A percentile compares a stretch with the other conserved stretches of the same genome.
These are phyloP conservation scores for Apiotrichum domesticum DNA, from an alignment of 1,284 basidiomycete genomes.

Conservation along the genomic window DNA sequence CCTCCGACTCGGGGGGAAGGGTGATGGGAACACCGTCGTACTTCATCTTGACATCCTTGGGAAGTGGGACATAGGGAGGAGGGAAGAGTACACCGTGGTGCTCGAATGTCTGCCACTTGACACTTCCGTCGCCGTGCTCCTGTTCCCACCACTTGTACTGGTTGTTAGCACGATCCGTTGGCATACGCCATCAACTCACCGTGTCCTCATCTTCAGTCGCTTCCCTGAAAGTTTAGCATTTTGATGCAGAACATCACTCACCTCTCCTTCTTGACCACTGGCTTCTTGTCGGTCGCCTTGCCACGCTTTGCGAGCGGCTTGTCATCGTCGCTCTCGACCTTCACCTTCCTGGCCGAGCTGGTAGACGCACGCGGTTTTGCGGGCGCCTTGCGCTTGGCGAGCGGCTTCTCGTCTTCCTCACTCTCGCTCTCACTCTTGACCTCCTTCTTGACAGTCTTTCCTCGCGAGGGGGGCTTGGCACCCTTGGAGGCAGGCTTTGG, in stretches of 20 bases:
- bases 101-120: conserved; percentile 88
- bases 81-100: conserved; percentile 96
- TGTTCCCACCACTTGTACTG: conserved; percentile 64
- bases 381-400: conserved; percentile 12
- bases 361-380: conserved; percentile 13
- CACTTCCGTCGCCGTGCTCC: conserved; percentile 60
- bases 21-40: conserved; percentile 81
- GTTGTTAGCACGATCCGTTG: background rate
- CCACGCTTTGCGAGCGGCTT: conserved; percentile 48
- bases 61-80: conserved; percentile 83
- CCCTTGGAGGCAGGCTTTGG: conserved; percentile 17
- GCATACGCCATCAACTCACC: background rate
- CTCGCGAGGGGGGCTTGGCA: conserved; percentile 24
- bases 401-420: conserved; percentile 15
- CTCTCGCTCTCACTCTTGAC: background rate
- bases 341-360: conserved; percentile 36
- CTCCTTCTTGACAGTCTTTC: conserved; percentile 3
- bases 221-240: too few relatives aligned
- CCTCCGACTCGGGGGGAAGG: conserved; percentile 81
- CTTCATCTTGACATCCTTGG: conserved; percentile 82
- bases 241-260: background rate
- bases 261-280: conserved; percentile 55
- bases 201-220: conserved; percentile 29
- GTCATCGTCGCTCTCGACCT: conserved; percentile 50
- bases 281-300: conserved; percentile 25